Evolutionary conservation across 2,329 filamentous ascomycete species (phyloP), one percentile per base, ranked within the genome.

Genomic region (Ophiostoma populinum): DNA sequence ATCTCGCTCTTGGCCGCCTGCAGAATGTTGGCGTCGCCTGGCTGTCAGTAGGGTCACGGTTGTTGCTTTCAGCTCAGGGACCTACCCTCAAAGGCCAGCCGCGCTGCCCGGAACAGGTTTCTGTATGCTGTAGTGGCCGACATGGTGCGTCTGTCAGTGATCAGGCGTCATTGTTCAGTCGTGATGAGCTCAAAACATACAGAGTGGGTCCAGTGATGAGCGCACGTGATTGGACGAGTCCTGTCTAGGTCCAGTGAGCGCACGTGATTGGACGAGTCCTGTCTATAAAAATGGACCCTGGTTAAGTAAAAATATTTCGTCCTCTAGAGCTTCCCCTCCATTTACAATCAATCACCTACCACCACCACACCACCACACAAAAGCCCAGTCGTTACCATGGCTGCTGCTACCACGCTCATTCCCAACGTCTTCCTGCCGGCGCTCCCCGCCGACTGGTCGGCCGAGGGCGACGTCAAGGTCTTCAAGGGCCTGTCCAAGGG

Each of bases 401-500:
- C 77, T 51, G 59, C 72, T 42, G 63, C 71, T 36, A 57, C 43
- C 19, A 39, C 64, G 20, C 63, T 73, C 42, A 62, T 80, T 43
- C 61, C 80, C 41, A 58, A 63, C 39, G 63, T 77, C 42, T 67
- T 76, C 15, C 67, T 94, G 30, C 85, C 85, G 32, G 56, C 71
- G 50, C 71, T 95, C 36, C 74, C 86, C 32, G 67, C 70, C 50
- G 82, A 74, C 47, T 95, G 87, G 86, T 65, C 70, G 30, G 78
- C 72, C 43, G 85, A 92, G 41, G 92, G 92, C 58, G 82, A 92
- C 58, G 93, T 95, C 70, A 90, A 90, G 63, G 59, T 79, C 39
- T 55, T 92, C 45, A 80, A 78, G 49, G 65, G 74, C 47, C 67
- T 95, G 43, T 86, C 80, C 7, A 61, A 69, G 44, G 74, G 83